Evolutionary conservation across 345 rosid species (phyloP).

Genomic region (Acer negundo): DNA sequence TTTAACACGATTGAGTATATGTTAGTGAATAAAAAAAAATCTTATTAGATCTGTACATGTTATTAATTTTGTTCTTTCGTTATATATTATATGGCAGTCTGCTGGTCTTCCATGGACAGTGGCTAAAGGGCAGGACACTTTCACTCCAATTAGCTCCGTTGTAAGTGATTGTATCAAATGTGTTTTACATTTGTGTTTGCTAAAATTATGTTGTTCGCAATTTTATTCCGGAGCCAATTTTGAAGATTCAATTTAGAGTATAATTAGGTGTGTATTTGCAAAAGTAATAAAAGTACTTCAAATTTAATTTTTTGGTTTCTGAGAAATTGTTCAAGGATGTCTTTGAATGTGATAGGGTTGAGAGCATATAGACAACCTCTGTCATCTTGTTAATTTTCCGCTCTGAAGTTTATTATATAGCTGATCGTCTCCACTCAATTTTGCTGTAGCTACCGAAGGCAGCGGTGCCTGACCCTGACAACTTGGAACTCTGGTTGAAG

Average conservation of each 20-base stretch:
- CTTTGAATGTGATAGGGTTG: neutral
- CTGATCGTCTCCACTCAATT: neutral
- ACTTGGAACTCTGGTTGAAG: slow-evolving; percentile 92
- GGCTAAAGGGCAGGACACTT: slow-evolving; percentile 92
- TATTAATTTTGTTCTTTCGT: slow-evolving; percentile 1
- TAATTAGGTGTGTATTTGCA: neutral
- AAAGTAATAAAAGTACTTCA: neutral
- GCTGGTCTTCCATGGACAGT: slow-evolving; percentile 96
- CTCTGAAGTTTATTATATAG: neutral
- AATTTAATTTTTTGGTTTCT: neutral
- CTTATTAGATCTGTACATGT: neutral
- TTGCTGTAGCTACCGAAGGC: slow-evolving; percentile 65
- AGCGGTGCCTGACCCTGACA: slow-evolving; percentile 64
- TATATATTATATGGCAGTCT: slow-evolving; percentile 47
- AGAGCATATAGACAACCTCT: neutral
- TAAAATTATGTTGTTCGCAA: neutral
- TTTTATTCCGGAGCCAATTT: neutral
- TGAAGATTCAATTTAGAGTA: neutral
- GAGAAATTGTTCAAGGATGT: neutral
- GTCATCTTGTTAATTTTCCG: neutral
- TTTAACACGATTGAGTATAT: neutral
- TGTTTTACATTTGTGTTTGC: neutral
- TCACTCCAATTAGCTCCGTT: slow-evolving; percentile 86
- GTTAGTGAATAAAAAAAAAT: neutral
- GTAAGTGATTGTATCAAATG: slow-evolving; percentile 46